Percentiles rank a stretch among this genome's conserved stretches.
Conservation (phyloP, 1,284 basidiomycete species). For the Moniliophthora roreri region DNA sequence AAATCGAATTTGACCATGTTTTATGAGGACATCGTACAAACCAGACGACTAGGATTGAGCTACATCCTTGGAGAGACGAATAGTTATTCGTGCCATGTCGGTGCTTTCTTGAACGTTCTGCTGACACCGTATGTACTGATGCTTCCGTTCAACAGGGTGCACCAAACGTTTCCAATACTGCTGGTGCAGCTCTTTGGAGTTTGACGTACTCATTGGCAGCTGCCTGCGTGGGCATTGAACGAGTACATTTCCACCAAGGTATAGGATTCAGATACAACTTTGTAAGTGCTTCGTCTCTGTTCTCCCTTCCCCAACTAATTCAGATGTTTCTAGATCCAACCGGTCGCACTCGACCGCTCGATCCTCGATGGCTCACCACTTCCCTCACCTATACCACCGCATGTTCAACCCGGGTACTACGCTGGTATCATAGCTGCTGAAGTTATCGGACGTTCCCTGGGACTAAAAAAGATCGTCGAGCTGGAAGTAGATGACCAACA, state of each 20-base stretch:
- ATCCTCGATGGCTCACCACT: constrained; percentile 19
- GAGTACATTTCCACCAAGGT: constrained; percentile 25
- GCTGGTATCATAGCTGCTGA: constrained; percentile 23
- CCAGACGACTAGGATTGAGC: constrained; percentile 43
- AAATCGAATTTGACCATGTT: constrained; percentile 58
- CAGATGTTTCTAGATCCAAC: constrained; percentile 20
- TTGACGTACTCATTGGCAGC: constrained; percentile 64
- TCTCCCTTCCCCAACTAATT: neutral
- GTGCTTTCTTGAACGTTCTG: constrained; percentile 9
- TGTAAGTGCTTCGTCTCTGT: constrained; percentile 10
- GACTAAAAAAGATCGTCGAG: constrained; percentile 6
- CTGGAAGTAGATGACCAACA: constrained; percentile 5
- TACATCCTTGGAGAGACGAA: constrained; percentile 67
- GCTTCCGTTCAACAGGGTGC: constrained; percentile 43
- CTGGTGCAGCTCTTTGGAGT: constrained; percentile 61
- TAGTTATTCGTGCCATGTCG: constrained; percentile 46
- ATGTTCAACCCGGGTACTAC: constrained; percentile 24
- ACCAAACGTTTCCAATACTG: constrained; percentile 67
- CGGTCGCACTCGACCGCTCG: constrained; percentile 20
- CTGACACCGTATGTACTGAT: neutral
- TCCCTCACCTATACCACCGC: constrained; percentile 19
- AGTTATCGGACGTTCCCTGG: constrained; percentile 18
- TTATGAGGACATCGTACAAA: constrained; percentile 48
- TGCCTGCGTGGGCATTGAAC: constrained; percentile 27
- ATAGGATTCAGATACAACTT: constrained; percentile 27